These are phyloP conservation scores for Teratosphaeria gauchensis DNA, from an alignment of 2,329 filamentous ascomycete genomes.

Conservation along the genomic window DNA sequence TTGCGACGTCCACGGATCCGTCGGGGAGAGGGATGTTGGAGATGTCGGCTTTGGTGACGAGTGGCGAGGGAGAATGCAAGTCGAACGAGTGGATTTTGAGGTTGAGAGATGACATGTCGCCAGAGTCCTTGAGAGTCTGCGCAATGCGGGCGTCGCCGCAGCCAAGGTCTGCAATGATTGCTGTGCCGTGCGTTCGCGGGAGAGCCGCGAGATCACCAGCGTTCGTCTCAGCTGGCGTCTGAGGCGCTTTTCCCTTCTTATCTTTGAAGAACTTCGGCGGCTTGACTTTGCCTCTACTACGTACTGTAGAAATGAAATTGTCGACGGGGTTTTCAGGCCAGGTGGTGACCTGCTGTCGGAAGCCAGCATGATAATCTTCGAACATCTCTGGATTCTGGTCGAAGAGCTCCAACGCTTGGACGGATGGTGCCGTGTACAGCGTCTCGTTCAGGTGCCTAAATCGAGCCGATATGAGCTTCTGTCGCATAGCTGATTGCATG, in stretches of 20 bases:
- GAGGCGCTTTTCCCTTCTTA: conserved; percentile 31
- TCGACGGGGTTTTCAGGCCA: conserved; percentile 98
- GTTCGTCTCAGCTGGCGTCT: conserved; percentile 9
- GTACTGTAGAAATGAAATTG: conserved; percentile 65
- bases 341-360: conserved; percentile 85
- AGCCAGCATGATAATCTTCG: conserved; percentile 89
- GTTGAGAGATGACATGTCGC: conserved; percentile 54
- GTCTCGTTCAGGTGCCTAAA: conserved; percentile 97
- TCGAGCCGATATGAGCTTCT: conserved; percentile 87
- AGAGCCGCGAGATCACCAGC: conserved; percentile 36
- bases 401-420: conserved; percentile 75
- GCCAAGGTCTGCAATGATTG: conserved; percentile 80
- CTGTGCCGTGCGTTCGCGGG: conserved; percentile 61
- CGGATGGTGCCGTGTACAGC: conserved; percentile 84
- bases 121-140: conserved; percentile 48
- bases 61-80: conserved; percentile 63
- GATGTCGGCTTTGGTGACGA: conserved; percentile 84
- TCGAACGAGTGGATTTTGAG: conserved; percentile 78
- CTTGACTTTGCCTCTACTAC: conserved; percentile 51
- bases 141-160: conserved; percentile 86
- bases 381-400: conserved; percentile 83
- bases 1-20: conserved; percentile 69
- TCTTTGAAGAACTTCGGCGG: conserved; percentile 19
- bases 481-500: conserved; percentile 85
- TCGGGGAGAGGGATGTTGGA: conserved; percentile 68